Evolutionary conservation across 2,329 filamentous ascomycete genomes (phyloP).

Genomic region (Fusarium musae): DNA sequence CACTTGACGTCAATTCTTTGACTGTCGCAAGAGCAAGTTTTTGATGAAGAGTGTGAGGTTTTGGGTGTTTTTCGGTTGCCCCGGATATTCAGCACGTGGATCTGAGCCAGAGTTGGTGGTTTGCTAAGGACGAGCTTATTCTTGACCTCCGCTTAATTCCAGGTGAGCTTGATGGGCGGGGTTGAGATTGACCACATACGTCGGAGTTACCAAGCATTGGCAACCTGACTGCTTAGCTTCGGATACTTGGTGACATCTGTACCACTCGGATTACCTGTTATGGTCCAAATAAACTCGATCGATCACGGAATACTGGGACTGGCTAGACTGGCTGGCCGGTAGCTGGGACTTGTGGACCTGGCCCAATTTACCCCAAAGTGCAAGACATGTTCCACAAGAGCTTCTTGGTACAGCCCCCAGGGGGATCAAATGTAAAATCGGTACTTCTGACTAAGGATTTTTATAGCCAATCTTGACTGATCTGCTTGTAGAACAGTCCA

Average conservation of each 20-base stretch:
- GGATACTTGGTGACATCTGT: neutral
- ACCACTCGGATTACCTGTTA: rapidly evolving
- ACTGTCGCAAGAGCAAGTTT: conserved; percentile 5
- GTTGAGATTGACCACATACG: neutral
- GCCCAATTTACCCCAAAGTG: conserved; percentile 14
- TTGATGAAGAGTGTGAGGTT: neutral
- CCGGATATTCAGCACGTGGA: neutral
- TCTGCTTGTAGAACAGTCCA: no score
- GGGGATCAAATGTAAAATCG: no score
- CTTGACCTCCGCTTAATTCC: neutral
- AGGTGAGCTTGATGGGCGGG: neutral
- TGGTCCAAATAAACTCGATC: neutral
- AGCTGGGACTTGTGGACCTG: neutral
- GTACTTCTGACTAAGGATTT: no score
- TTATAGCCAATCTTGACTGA: no score
- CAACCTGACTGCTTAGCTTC: neutral
- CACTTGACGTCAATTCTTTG: conserved; percentile 31
- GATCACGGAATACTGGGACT: neutral
- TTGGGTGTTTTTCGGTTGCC: neutral
- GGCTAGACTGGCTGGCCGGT: neutral
- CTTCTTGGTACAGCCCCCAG: no score
- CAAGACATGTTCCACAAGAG: neutral
- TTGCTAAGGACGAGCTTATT: neutral
- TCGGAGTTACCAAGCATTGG: neutral
- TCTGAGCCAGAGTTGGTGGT: neutral